Conservation (phyloP, 768 basidiomycete species). For the Rhizopogon vinicolor region DNA sequence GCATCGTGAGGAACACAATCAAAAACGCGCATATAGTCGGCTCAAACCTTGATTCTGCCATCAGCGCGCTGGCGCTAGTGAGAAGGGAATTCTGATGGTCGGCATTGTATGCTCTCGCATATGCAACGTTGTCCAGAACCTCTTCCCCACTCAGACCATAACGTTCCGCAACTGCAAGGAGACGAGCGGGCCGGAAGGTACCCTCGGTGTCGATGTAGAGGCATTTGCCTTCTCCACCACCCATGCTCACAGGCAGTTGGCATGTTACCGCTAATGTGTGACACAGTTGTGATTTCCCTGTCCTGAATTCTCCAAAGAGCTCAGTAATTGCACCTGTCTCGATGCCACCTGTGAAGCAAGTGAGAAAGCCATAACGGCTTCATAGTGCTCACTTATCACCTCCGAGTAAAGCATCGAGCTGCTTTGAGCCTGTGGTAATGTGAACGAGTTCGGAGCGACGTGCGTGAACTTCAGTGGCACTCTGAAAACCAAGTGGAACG, state of each 20-base stretch:
- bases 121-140: slow-evolving; percentile 96
- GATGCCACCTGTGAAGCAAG: slow-evolving; percentile 65
- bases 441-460: slow-evolving; percentile 92
- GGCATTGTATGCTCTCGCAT: slow-evolving; percentile 97
- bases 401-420: slow-evolving; percentile 91
- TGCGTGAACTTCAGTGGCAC: slow-evolving; percentile 96
- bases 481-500: slow-evolving; percentile 95
- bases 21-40: slow-evolving; percentile 16
- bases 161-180: slow-evolving; percentile 92
- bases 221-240: slow-evolving; percentile 98
- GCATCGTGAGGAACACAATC: background rate
- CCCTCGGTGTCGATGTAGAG: slow-evolving; percentile 99
- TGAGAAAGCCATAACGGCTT: slow-evolving; percentile 6
- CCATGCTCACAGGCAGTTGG: slow-evolving; percentile 95
- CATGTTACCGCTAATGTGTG: slow-evolving; percentile 98
- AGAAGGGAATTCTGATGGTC: slow-evolving; percentile 93
- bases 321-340: slow-evolving; percentile 99
- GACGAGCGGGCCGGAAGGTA: slow-evolving; percentile 94
- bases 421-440: slow-evolving; percentile 95
- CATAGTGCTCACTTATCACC: slow-evolving; percentile 39
- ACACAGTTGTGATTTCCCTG: slow-evolving; percentile 97
- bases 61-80: slow-evolving; percentile 92
- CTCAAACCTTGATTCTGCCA: slow-evolving; percentile 92
- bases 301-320: slow-evolving; percentile 96
- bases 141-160: slow-evolving; percentile 98